phyloP scores from a whole-genome alignment of 129 eudicot genomes.

The Rutidosis leptorrhynchoides region DNA sequence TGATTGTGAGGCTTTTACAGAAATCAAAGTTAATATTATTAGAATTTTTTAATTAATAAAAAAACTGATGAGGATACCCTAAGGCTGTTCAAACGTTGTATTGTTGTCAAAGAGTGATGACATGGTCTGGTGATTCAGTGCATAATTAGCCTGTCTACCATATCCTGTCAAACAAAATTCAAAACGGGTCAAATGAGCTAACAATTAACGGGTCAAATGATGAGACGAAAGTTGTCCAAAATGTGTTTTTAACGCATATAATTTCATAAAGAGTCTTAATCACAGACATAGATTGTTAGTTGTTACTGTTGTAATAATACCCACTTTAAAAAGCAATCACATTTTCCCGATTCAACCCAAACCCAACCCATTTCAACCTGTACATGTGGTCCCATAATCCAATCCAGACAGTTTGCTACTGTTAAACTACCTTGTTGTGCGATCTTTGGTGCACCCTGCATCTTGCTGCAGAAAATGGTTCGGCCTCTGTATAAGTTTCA shows the following conservation, averaged over 20 bases:
- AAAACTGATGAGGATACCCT: constrained; percentile 43
- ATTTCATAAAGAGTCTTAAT: not conserved
- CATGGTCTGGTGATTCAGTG: constrained; percentile 68
- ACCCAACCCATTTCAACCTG: not conserved
- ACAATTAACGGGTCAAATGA: not conserved
- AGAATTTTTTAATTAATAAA: too few relatives aligned
- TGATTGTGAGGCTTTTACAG: constrained; percentile 7
- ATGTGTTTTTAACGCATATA: not conserved
- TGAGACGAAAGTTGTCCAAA: not conserved
- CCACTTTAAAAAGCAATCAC: not conserved
- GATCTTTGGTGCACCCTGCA: constrained; percentile 60
- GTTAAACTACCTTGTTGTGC: constrained; percentile 46
- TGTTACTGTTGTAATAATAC: not conserved
- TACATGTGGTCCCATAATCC: not conserved
- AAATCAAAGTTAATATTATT: constrained; percentile 13
- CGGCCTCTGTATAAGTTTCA: constrained; percentile 51
- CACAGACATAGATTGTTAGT: not conserved
- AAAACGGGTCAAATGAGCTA: constrained; percentile 8
- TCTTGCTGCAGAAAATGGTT: constrained; percentile 86
- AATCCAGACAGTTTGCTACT: too few relatives aligned
- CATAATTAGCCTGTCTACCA: constrained; percentile 51
- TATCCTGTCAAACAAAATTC: constrained; percentile 48
- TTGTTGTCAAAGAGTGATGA: constrained; percentile 58
- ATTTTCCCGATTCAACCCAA: not conserved
- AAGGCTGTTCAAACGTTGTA: constrained; percentile 55